phyloP scores from a whole-genome alignment of 495 filamentous ascomycete genomes.

The Penicillium ucsense region DNA sequence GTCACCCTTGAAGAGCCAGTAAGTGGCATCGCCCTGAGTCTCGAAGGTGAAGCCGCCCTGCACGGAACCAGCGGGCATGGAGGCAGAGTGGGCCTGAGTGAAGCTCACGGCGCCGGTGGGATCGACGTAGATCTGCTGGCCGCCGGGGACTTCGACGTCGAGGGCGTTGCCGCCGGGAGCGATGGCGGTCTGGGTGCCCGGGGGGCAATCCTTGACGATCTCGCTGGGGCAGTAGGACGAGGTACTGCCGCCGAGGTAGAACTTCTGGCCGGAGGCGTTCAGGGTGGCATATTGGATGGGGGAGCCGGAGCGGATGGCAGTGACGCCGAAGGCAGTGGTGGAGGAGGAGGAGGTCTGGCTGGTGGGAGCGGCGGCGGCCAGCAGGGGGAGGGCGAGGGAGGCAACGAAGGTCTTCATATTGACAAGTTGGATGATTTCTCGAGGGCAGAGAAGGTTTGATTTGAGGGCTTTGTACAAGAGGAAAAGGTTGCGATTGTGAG shows the following conservation, averaged over 20 bases:
- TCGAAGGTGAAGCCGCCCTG: conserved; percentile 33
- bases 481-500: not conserved
- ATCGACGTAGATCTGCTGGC: conserved; percentile 53
- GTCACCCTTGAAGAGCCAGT: conserved; percentile 20
- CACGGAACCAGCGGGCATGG: conserved; percentile 43
- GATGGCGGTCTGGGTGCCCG: conserved; percentile 35
- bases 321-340: conserved; percentile 23
- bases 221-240: conserved; percentile 29
- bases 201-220: conserved; percentile 23
- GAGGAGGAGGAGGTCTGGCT: conserved; percentile 1
- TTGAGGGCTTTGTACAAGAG: not conserved
- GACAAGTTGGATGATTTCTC: not conserved
- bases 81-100: conserved; percentile 50
- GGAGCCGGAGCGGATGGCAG: conserved; percentile 30
- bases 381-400: conserved; percentile 20
- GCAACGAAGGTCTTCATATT: conserved; percentile 23
- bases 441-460: not conserved
- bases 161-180: conserved; percentile 24
- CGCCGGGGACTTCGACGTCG: conserved; percentile 51
- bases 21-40: conserved; percentile 15
- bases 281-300: conserved; percentile 32
- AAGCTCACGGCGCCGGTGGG: conserved; percentile 47
- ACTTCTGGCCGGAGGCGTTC: conserved; percentile 29
- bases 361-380: conserved; percentile 22
- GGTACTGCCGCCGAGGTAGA: conserved; percentile 33